A percentile compares a stretch with the other conserved stretches of the same genome.
These are phyloP conservation scores for Termitomyces sp. DNA, from an alignment of 768 basidiomycete species.

Conservation along the genomic window DNA sequence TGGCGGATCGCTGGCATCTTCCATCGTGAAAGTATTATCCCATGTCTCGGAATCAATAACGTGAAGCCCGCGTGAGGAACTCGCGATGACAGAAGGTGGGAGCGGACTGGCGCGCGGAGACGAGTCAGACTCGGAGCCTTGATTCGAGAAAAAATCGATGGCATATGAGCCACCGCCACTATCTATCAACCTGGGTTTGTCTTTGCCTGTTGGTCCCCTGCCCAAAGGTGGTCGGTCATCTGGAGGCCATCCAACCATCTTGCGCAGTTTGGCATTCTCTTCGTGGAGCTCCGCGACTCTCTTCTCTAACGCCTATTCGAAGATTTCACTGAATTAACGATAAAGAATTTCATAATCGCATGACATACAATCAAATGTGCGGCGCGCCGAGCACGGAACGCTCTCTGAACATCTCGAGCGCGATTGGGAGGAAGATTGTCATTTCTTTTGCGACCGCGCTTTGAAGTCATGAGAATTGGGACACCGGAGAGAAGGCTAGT, in stretches of 20 bases:
- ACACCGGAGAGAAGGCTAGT: slow-evolving; percentile 22
- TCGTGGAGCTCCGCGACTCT: slow-evolving; percentile 80
- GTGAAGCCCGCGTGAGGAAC: slow-evolving; percentile 39
- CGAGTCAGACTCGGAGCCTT: slow-evolving; percentile 41
- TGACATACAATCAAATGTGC: slow-evolving; percentile 72
- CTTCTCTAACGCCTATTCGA: slow-evolving; percentile 66
- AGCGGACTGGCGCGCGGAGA: slow-evolving; percentile 54
- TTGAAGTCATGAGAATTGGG: slow-evolving; percentile 63
- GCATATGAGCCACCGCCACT: slow-evolving; percentile 14
- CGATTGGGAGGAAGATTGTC: slow-evolving; percentile 76
- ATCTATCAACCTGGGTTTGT: slow-evolving; percentile 60
- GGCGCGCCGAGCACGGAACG: slow-evolving; percentile 83
- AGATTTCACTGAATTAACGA: slow-evolving; percentile 24
- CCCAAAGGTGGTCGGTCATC: slow-evolving; percentile 69
- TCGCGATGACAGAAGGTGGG: slow-evolving; percentile 54
- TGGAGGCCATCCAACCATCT: slow-evolving; percentile 66
- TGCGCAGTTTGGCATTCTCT: slow-evolving; percentile 72
- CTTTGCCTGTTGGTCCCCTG: slow-evolving; percentile 84
- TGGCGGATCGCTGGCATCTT: slow-evolving; percentile 28
- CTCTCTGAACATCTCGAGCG: slow-evolving; percentile 84
- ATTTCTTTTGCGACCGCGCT: slow-evolving; percentile 81
- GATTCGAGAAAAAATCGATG: slow-evolving; percentile 29
- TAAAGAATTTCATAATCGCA: slow-evolving; percentile 33
- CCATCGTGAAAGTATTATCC: slow-evolving; percentile 52
- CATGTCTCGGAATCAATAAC: slow-evolving; percentile 47